These are phyloP conservation scores for Oldenlandia corymbosa DNA, from an alignment of 257 asterid species.

Conservation along the genomic window DNA sequence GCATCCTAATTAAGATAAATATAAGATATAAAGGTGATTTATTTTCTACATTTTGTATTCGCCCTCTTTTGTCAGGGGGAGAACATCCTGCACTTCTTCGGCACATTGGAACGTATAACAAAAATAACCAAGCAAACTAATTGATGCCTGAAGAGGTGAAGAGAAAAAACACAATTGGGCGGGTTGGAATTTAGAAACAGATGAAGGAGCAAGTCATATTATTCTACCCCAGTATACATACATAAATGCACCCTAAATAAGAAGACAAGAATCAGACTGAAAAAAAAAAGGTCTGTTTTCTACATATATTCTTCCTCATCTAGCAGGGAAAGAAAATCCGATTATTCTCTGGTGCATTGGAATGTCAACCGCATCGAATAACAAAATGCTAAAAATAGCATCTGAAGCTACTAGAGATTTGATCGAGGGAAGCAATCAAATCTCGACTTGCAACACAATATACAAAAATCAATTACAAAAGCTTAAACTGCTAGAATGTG, in stretches of 20 bases:
- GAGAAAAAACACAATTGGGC: no score
- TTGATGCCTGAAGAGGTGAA: no score
- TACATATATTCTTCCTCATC: not conserved
- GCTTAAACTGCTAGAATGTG: not conserved
- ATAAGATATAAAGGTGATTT: not conserved
- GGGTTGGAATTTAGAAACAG: no score
- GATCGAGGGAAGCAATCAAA: not conserved
- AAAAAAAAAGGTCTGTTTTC: not conserved
- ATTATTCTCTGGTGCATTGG: not conserved
- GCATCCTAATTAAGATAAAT: not conserved
- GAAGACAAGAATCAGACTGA: no score
- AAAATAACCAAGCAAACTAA: no score
- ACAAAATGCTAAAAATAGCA: not conserved
- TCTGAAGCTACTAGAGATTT: not conserved
- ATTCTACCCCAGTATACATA: no score
- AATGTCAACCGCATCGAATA: not conserved
- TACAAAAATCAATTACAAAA: not conserved
- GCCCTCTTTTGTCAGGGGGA: not conserved
- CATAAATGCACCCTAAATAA: no score
- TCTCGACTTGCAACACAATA: not conserved
- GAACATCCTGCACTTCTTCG: not conserved
- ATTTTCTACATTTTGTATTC: not conserved
- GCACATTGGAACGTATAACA: no score
- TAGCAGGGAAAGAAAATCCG: not conserved
- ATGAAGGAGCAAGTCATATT: no score